phyloP scores from a whole-genome alignment of 495 filamentous ascomycete genomes.

The Penicillium canariense region DNA sequence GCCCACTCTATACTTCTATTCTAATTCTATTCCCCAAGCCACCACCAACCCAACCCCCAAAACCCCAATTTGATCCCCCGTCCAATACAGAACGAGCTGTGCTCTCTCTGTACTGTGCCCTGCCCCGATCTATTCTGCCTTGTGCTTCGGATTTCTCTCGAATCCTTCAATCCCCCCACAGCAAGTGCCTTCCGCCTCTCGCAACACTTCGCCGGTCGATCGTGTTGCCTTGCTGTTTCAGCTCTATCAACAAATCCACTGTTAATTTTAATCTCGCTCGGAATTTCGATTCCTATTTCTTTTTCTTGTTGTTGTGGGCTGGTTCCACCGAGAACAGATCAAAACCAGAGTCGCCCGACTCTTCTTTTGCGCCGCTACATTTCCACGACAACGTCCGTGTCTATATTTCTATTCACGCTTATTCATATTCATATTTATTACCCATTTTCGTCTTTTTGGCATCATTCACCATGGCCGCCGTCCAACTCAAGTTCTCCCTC shows the following conservation, averaged over 20 bases:
- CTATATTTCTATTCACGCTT: slow-evolving; percentile 18
- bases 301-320: slow-evolving; percentile 32
- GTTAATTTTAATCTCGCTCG: slow-evolving; percentile 64
- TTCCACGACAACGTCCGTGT: slow-evolving; percentile 19
- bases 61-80: slow-evolving; percentile 4
- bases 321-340: slow-evolving; percentile 21
- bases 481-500: slow-evolving; percentile 85
- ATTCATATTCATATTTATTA: slow-evolving; percentile 16
- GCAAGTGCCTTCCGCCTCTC: slow-evolving; percentile 28
- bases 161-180: slow-evolving; percentile 21
- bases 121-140: slow-evolving; percentile 23
- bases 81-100: slow-evolving; percentile 41
- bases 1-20: slow-evolving; percentile 31
- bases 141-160: slow-evolving; percentile 32
- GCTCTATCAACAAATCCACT: slow-evolving; percentile 38
- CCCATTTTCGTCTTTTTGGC: slow-evolving; percentile 22
- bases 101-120: slow-evolving; percentile 41
- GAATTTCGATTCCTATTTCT: slow-evolving; percentile 16
- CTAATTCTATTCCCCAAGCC: slow-evolving; percentile 29
- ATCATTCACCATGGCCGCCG: slow-evolving; percentile 77
- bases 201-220: slow-evolving; percentile 50
- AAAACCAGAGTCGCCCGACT: slow-evolving; percentile 7
- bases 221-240: slow-evolving; percentile 38
- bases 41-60: slow-evolving; percentile 23
- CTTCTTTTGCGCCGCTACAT: slow-evolving; percentile 15